Conservation (phyloP, 768 basidiomycete species). For the Amanita exitialis region DNA sequence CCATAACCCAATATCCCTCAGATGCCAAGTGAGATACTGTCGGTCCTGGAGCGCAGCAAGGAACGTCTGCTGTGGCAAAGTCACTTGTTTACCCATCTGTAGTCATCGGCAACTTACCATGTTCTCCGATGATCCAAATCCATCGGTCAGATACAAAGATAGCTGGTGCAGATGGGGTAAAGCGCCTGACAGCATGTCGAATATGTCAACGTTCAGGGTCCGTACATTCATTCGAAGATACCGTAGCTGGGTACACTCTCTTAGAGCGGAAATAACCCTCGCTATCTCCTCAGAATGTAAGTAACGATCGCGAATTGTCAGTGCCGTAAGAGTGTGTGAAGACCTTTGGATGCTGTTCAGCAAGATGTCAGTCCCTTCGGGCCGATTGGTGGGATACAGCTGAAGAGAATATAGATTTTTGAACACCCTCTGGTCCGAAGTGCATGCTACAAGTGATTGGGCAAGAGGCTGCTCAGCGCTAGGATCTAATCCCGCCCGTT, state of each 20-base stretch:
- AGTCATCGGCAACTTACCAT: background rate
- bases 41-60: constrained; percentile 17
- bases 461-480: constrained; percentile 21
- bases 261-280: constrained; percentile 16
- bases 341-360: constrained; percentile 21
- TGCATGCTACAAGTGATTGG: constrained; percentile 22
- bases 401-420: constrained; percentile 22
- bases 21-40: constrained; percentile 22
- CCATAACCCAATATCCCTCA: constrained; percentile 27
- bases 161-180: constrained; percentile 22
- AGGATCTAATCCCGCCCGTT: constrained; percentile 19
- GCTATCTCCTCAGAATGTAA: constrained; percentile 21
- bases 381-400: constrained; percentile 29
- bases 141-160: constrained; percentile 21
- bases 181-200: constrained; percentile 22
- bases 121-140: constrained; percentile 1
- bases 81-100: background rate
- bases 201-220: constrained; percentile 19
- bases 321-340: constrained; percentile 19
- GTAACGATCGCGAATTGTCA: constrained; percentile 32
- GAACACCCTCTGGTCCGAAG: constrained; percentile 19
- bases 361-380: constrained; percentile 23
- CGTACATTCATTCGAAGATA: constrained; percentile 24
- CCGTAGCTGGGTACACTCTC: constrained; percentile 15
- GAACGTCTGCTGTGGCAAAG: constrained; percentile 15